Evolutionary conservation across 495 filamentous ascomycete genomes (phyloP).

Genomic region (Neurospora sublineolata): DNA sequence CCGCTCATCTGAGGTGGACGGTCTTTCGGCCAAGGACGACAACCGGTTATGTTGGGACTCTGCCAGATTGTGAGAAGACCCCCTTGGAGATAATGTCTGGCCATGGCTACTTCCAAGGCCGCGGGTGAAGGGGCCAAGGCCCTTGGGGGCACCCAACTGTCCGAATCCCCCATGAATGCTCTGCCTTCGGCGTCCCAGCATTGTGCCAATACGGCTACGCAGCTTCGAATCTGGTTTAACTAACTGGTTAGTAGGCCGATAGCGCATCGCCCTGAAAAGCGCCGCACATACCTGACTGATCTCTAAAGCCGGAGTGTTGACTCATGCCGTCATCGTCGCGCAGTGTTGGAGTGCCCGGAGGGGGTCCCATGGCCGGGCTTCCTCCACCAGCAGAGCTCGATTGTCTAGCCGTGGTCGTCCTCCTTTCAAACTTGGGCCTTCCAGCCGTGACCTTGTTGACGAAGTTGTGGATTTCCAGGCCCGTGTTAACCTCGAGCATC

Average conservation of each 20-base stretch:
- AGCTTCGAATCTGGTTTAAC: slow-evolving; percentile 30
- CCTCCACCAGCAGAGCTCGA: slow-evolving; percentile 26
- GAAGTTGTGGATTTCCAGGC: slow-evolving; percentile 83
- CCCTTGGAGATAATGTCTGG: slow-evolving; percentile 35
- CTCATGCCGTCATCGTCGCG: slow-evolving; percentile 49
- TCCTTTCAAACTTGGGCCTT: slow-evolving; percentile 37
- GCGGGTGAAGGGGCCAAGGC: slow-evolving; percentile 41
- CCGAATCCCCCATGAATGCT: slow-evolving; percentile 44
- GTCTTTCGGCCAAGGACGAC: slow-evolving; percentile 40
- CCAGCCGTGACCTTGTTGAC: slow-evolving; percentile 39
- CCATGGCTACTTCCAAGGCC: slow-evolving; percentile 40
- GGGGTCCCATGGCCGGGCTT: slow-evolving; percentile 16
- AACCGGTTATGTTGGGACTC: slow-evolving; percentile 37
- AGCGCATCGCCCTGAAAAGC: not conserved
- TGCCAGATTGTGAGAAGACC: slow-evolving; percentile 43
- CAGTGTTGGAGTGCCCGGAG: slow-evolving; percentile 14
- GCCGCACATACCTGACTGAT: slow-evolving; percentile 33
- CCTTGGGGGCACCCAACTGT: slow-evolving; percentile 32
- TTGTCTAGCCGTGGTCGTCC: slow-evolving; percentile 27
- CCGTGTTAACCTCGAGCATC: slow-evolving; percentile 78
- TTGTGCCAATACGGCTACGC: slow-evolving; percentile 67
- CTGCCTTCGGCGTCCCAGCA: slow-evolving; percentile 56
- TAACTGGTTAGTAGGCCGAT: not conserved
- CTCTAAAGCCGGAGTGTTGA: slow-evolving; percentile 45
- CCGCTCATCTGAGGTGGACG: slow-evolving; percentile 19